phyloP scores from a whole-genome alignment of 192 early-diverging fungal species.

The Geosiphon pyriformis region DNA sequence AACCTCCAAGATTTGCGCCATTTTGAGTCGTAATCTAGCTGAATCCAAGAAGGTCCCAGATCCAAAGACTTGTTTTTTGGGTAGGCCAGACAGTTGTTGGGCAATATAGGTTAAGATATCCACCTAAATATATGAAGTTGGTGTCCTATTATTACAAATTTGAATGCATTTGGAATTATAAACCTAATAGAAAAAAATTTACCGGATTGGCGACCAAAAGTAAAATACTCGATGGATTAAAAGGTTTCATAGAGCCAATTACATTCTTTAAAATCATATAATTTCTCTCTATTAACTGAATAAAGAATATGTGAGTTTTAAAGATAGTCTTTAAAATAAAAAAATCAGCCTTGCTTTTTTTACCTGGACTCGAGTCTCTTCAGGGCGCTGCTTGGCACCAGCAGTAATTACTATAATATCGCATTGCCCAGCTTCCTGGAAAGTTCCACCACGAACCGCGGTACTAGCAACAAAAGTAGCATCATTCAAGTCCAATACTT shows the following conservation, averaged over 20 bases:
- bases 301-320: too few relatives aligned
- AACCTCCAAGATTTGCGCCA: conserved; percentile 51
- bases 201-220: conserved; percentile 81
- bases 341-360: too few relatives aligned
- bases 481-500: conserved; percentile 80
- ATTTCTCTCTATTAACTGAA: conserved; percentile 70
- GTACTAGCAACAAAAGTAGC: conserved; percentile 67
- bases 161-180: too few relatives aligned
- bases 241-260: conserved; percentile 67
- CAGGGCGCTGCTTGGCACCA: conserved; percentile 75
- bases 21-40: conserved; percentile 56
- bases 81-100: conserved; percentile 74
- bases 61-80: conserved; percentile 73
- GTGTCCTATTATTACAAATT: too few relatives aligned
- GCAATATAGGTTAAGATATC: conserved; percentile 82
- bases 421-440: conserved; percentile 70
- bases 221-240: conserved; percentile 66
- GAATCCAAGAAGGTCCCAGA: conserved; percentile 83
- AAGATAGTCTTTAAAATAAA: too few relatives aligned
- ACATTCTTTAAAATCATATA: conserved; percentile 68
- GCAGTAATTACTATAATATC: conserved; percentile 83
- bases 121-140: conserved; percentile 13
- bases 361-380: conserved; percentile 62
- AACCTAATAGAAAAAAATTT: too few relatives aligned
- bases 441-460: conserved; percentile 51